Evolutionary conservation across 2,329 filamentous ascomycete species (phyloP).

Genomic region (Aurifilum marmelostoma): DNA sequence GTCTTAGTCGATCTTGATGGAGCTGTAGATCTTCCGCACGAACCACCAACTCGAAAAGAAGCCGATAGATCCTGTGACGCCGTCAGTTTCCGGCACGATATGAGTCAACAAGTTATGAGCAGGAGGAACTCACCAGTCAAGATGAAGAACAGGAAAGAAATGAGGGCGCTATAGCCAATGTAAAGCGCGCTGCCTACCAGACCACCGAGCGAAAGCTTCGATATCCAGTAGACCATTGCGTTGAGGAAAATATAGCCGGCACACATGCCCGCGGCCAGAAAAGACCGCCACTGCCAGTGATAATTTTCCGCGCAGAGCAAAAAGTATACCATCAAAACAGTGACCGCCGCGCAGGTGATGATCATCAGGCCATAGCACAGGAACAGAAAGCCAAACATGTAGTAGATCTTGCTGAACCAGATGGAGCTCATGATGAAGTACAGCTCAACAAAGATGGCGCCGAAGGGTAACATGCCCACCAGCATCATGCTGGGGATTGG

Average conservation of each 20-base stretch:
- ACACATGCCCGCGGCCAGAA: constrained; percentile 87
- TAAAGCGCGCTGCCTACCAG: constrained; percentile 89
- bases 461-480: constrained; percentile 90
- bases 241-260: constrained; percentile 92
- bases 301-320: constrained; percentile 96
- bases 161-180: constrained; percentile 85
- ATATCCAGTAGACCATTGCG: constrained; percentile 87
- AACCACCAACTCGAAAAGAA: constrained; percentile 96
- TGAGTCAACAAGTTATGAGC: constrained; percentile 54
- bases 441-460: constrained; percentile 95
- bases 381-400: constrained; percentile 99
- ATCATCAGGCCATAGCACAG: constrained; percentile 98
- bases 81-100: constrained; percentile 28
- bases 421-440: constrained; percentile 99
- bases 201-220: constrained; percentile 82
- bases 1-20: constrained; percentile 92
- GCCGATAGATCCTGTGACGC: constrained; percentile 78
- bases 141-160: constrained; percentile 91
- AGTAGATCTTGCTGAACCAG: constrained; percentile 99
- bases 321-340: constrained; percentile 94
- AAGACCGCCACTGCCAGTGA: constrained; percentile 97
- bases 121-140: constrained; percentile 74
- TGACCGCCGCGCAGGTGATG: constrained; percentile 89
- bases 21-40: constrained; percentile 88
- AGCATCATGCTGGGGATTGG: constrained; percentile 89